Evolutionary conservation across 768 basidiomycete species (phyloP).

Genomic region (Boletus rex-veris): DNA sequence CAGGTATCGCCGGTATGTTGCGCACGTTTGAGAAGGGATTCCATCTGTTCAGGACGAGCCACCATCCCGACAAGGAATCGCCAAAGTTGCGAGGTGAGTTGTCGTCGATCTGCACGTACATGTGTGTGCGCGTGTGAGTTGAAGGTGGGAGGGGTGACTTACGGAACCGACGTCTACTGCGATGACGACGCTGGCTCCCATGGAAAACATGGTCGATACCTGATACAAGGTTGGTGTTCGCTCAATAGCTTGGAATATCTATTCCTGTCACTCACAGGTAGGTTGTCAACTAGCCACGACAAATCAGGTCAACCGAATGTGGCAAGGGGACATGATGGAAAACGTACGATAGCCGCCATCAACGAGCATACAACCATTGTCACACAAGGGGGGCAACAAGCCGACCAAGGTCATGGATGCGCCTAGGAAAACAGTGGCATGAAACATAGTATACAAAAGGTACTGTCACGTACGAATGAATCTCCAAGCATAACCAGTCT

Average conservation of each 20-base stretch:
- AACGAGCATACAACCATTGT: constrained; percentile 89
- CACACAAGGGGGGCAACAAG: constrained; percentile 89
- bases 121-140: background rate
- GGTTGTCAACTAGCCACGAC: constrained; percentile 66
- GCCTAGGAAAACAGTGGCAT: constrained; percentile 42
- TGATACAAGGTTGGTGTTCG: constrained; percentile 28
- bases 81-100: constrained; percentile 94
- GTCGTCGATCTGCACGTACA: constrained; percentile 63
- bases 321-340: background rate
- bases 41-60: constrained; percentile 89
- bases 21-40: constrained; percentile 82
- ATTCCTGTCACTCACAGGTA: constrained; percentile 58
- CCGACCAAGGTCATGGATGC: constrained; percentile 98
- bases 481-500: constrained; percentile 98
- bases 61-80: constrained; percentile 94
- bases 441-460: background rate
- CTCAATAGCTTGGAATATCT: background rate
- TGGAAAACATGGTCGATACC: constrained; percentile 88
- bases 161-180: constrained; percentile 92
- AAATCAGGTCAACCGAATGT: constrained; percentile 8
- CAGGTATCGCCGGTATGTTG: constrained; percentile 83
- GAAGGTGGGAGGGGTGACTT: constrained; percentile 27
- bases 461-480: constrained; percentile 61
- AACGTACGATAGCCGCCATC: constrained; percentile 85
- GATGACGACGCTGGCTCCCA: constrained; percentile 87